Base-by-base conservation (phyloP, 305 asterid genomes). In the Fraxinus dipetala region DNA sequence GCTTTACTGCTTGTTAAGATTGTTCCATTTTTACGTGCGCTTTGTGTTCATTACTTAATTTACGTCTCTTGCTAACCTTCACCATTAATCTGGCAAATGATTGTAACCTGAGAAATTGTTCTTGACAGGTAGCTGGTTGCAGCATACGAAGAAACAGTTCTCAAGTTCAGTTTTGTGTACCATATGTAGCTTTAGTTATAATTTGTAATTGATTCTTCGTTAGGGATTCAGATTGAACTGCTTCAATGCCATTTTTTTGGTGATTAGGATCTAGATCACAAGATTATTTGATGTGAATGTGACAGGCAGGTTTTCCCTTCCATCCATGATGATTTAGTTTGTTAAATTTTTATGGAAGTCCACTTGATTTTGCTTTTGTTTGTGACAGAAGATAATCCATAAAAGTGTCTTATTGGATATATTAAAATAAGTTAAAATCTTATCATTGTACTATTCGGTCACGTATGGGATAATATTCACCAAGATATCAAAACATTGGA, bases 131-230 rank as follows among this genome's bases (percentile, higher is more conserved):
- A 43, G 85, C 43, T 75, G 75, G 79, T 43, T 31, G 81, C 79
- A 63, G 74, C 76, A 61, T 73, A 69, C 78, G 84, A 65, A 81
- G 83, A 80, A 70, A 80, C 86, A 75, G 76, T 76, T 80, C 82
- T 81, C 30, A 70, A 76, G 20, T 83, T 84, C 87, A 83, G 87
- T 86, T 88, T 84, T 87, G 89, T 87, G 89, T 85, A 87, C 87
- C 83, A 83, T 87, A 81, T 76, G 84, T 83, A 86, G 88, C 87
- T 77, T 87, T 83, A 85, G 78, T 83, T 88, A 84, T 88, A 86
- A 89, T 40, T 75, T 84, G 90, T 85, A 88, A 79, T 82, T 51
- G 81, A 73, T 82, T 76, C 77, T 78, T 77, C 56, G 78, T 24
- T 77, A 79, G 84, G 59, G 59, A 63, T 77, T 73, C 32, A 61